Evolutionary conservation across 2,329 filamentous ascomycete genomes (phyloP).

Genomic region (Rutstroemia sp.): DNA sequence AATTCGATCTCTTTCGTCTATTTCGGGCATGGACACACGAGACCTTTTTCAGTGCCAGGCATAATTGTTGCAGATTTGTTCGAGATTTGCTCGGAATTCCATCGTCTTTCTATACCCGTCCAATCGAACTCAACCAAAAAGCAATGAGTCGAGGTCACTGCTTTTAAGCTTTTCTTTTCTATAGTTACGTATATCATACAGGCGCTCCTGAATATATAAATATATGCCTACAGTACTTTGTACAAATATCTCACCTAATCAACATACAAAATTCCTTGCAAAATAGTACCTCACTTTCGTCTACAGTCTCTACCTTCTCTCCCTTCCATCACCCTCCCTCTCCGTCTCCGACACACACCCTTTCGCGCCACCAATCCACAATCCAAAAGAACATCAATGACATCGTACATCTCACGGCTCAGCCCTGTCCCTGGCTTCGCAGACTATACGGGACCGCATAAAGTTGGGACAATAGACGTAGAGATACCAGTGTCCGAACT

Average conservation of each 20-base stretch:
- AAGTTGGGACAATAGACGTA: conserved; percentile 72
- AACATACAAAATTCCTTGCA: neutral
- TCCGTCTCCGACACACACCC: neutral
- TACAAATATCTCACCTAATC: no score
- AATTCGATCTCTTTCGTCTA: neutral
- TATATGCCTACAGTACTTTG: no score
- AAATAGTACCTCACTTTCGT: neutral
- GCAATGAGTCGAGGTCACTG: no score
- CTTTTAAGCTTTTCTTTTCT: no score
- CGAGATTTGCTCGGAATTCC: no score
- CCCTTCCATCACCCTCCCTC: neutral
- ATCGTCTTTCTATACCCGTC: no score
- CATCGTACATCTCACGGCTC: conserved; percentile 39
- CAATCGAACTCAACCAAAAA: no score
- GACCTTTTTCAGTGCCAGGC: neutral
- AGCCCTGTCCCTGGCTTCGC: conserved; percentile 68
- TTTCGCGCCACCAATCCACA: neutral
- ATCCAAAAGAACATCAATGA: conserved; percentile 12
- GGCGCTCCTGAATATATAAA: no score
- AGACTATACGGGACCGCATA: conserved; percentile 67
- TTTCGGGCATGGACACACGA: neutral
- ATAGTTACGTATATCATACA: no score
- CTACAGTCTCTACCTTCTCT: no score
- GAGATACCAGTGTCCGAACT: conserved; percentile 65
- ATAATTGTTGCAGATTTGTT: neutral